Conservation (phyloP, 495 filamentous ascomycete species). For the Podospora comata region DNA sequence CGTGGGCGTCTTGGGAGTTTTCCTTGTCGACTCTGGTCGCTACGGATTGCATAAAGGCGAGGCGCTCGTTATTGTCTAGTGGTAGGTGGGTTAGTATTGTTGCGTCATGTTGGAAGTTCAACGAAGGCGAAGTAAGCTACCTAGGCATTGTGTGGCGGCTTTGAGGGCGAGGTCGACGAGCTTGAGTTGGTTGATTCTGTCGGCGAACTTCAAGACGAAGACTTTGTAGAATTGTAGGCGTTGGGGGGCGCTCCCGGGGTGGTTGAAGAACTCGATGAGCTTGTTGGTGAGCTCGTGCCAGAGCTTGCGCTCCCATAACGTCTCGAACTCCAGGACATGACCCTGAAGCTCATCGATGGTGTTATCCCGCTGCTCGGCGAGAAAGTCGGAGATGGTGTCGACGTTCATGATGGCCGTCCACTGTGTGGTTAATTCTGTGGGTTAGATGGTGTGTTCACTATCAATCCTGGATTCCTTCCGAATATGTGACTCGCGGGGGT, state of each 20-base stretch:
- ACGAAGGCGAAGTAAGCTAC: constrained; percentile 42
- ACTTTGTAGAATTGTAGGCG: constrained; percentile 85
- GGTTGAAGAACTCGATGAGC: constrained; percentile 83
- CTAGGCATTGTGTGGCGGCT: constrained; percentile 80
- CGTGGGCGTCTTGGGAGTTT: constrained; percentile 91
- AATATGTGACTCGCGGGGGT: constrained; percentile 2
- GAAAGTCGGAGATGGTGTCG: constrained; percentile 87
- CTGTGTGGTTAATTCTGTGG: background rate
- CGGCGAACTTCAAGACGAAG: constrained; percentile 93
- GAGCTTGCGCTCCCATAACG: constrained; percentile 96
- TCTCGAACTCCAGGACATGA: constrained; percentile 88
- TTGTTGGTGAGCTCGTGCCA: constrained; percentile 97
- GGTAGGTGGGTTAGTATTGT: background rate
- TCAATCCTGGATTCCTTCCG: background rate
- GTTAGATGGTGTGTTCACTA: background rate
- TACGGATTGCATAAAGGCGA: constrained; percentile 80
- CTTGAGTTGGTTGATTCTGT: constrained; percentile 98
- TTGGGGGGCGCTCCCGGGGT: constrained; percentile 74
- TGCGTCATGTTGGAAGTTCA: constrained; percentile 17
- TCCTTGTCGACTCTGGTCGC: constrained; percentile 86
- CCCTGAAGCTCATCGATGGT: constrained; percentile 84
- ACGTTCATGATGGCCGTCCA: constrained; percentile 58
- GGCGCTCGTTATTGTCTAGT: constrained; percentile 80
- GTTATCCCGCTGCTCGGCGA: constrained; percentile 78
- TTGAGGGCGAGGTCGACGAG: constrained; percentile 85